Evolutionary conservation across 306 rosid genomes (phyloP), one percentile per base, ranked within the genome.

Genomic region (Prosopis cineraria): DNA sequence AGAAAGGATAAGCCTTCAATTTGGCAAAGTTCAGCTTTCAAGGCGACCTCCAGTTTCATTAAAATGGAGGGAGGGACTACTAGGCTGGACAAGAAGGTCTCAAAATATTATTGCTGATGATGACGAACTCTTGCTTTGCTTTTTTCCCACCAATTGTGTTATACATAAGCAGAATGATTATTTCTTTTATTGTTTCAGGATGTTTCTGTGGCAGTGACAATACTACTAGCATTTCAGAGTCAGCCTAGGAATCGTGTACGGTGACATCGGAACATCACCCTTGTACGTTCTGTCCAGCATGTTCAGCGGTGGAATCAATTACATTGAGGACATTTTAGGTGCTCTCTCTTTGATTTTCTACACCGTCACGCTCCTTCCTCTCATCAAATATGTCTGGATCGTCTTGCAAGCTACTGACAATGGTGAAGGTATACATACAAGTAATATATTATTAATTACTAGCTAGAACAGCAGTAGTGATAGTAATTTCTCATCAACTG

Each of bases 251-350:
- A 72, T 91, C 8, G 91, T 91, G 43, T 91, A 88, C 3, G 94
- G 93, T 53, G 97, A 91, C 74, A 80, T 89, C 0, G 94, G 94
- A 9, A 89, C 97, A 11, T 89, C 94, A 2, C 97, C 97, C 1
- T 65, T 89, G n/a, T 91, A 91, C 19, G 97, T 88, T 53, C 87
- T 59, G 16, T 5, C 85, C 5, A 84, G 90, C 77, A 76, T 67
- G 11, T 89, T 91, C 67, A 16, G 84, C 0, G 7, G 62, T 6
- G 91, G 88, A 19, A 86, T 91, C 24, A 74, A 84, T 6, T 50
- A 88, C 20, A 47, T 53, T 1, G 97, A 88, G 37, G 94, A 91
- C 71, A 78, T 91, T 27, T 45, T 89, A 80, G 97, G 91, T 10
- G 97, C 74, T 63, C 75, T 89, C 10, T 89, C 90, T 44, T 45